Evolutionary conservation across 768 basidiomycete genomes (phyloP).

Genomic region (Mycena indigotica): DNA sequence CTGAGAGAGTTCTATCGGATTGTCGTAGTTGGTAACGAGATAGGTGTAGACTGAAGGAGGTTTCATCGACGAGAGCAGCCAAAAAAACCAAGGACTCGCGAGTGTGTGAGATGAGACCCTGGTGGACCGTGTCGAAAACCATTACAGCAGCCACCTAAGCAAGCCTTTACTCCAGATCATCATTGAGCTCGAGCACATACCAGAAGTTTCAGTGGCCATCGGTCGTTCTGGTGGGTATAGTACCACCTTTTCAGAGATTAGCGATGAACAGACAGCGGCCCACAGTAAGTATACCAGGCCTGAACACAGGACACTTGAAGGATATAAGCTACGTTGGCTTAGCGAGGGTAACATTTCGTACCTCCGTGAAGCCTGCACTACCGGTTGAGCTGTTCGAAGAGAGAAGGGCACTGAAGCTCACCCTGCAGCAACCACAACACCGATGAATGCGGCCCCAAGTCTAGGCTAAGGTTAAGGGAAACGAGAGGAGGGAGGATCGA

Average conservation of each 20-base stretch:
- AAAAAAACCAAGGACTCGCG: constrained; percentile 31
- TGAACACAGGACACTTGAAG: constrained; percentile 55
- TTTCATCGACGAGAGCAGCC: neutral
- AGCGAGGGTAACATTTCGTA: constrained; percentile 23
- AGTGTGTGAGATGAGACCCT: constrained; percentile 54
- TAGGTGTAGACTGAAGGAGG: constrained; percentile 47
- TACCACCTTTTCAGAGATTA: no score
- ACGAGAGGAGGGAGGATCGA: neutral
- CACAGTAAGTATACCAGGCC: constrained; percentile 52
- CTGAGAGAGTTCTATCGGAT: constrained; percentile 27
- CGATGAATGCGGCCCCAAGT: constrained; percentile 53
- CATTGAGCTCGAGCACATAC: constrained; percentile 32
- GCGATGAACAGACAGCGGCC: no score
- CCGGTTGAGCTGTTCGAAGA: neutral
- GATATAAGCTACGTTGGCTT: neutral
- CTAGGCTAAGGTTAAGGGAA: constrained; percentile 30
- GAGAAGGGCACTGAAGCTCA: constrained; percentile 32
- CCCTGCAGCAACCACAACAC: constrained; percentile 50
- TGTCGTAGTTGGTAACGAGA: constrained; percentile 43
- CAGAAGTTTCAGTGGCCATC: constrained; percentile 48
- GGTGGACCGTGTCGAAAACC: constrained; percentile 54
- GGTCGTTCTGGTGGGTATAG: constrained; percentile 51
- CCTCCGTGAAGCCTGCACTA: constrained; percentile 56
- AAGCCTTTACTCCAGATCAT: neutral
- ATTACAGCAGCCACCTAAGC: constrained; percentile 57